These are phyloP conservation scores for Hemileia vastatrix DNA, from an alignment of 1,284 basidiomycete genomes.

Conservation along the genomic window DNA sequence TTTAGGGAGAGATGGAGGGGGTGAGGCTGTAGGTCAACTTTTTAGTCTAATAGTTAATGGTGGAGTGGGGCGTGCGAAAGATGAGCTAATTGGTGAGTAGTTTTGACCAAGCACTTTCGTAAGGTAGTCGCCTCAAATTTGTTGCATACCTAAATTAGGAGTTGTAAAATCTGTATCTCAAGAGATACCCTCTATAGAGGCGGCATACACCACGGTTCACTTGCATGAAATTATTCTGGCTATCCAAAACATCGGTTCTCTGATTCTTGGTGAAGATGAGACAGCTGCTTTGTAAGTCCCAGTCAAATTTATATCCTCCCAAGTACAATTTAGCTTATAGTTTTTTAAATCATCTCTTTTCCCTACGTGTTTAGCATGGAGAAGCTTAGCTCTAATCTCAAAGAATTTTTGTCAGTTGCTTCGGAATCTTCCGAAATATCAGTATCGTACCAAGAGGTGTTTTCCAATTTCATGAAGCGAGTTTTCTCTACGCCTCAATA, in stretches of 20 bases:
- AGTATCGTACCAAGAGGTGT: too few species aligned
- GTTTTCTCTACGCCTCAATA: constrained; percentile 9
- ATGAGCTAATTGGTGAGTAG: constrained; percentile 10
- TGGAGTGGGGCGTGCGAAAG: not conserved
- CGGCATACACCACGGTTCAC: constrained; percentile 17
- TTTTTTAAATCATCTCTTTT: too few species aligned
- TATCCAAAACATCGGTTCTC: constrained; percentile 9
- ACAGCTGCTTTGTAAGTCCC: constrained; percentile 4
- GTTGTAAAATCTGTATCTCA: too few species aligned
- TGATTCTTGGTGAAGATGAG: constrained; percentile 13
- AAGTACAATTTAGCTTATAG: too few species aligned
- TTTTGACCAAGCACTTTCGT: too few species aligned
- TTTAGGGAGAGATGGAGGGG: constrained; percentile 18
- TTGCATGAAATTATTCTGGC: constrained; percentile 15
- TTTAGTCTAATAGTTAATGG: constrained; percentile 5
- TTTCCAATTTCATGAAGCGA: too few species aligned
- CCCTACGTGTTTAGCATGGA: too few species aligned
- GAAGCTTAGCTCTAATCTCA: too few species aligned
- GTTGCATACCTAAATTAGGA: too few species aligned
- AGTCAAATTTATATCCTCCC: not conserved
- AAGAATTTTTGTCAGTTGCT: too few species aligned
- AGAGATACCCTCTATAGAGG: constrained; percentile 9
- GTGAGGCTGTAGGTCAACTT: constrained; percentile 12
- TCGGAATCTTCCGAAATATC: too few species aligned
- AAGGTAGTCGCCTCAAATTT: not conserved